Evolutionary conservation across 2,329 filamentous ascomycete genomes (phyloP).

Genomic region (Ceratocystis ficicola): DNA sequence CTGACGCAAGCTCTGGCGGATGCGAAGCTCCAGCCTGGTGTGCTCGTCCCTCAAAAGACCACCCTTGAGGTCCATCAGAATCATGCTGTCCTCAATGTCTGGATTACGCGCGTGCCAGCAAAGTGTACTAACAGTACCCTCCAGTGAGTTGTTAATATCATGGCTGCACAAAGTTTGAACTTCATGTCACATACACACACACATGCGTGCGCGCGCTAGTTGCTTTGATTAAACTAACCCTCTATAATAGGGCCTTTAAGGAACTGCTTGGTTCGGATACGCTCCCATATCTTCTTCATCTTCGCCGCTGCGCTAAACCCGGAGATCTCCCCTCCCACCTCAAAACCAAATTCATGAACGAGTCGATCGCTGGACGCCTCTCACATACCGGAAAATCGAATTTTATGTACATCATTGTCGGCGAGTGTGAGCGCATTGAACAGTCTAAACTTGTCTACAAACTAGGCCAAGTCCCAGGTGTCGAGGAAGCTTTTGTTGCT

Average conservation of each 20-base stretch:
- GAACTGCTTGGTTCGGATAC: conserved; percentile 36
- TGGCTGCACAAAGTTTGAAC: too few relatives aligned
- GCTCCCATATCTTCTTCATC: conserved; percentile 55
- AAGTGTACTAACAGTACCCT: conserved; percentile 48
- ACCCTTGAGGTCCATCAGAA: conserved; percentile 50
- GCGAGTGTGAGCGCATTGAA: conserved; percentile 32
- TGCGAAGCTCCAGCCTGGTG: conserved; percentile 34
- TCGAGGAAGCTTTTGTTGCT: conserved; percentile 46
- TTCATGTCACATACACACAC: too few relatives aligned
- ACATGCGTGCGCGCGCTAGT: too few relatives aligned
- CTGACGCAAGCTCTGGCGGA: conserved; percentile 31
- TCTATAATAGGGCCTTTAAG: conserved; percentile 20
- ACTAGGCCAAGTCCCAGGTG: conserved; percentile 26
- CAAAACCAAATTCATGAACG: conserved; percentile 49
- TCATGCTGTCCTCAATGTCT: conserved; percentile 48
- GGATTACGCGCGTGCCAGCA: conserved; percentile 59
- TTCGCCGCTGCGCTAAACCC: conserved; percentile 64
- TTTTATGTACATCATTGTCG: conserved; percentile 48
- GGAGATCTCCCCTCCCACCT: conserved; percentile 54
- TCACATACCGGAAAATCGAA: conserved; percentile 49
- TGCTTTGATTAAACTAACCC: too few relatives aligned
- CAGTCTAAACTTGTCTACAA: conserved; percentile 33
- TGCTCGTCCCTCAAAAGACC: conserved; percentile 52
- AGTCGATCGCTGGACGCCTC: conserved; percentile 41
- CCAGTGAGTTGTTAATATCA: conserved; percentile 17